Base-by-base conservation (phyloP, 1,284 basidiomycete genomes). In the Omphalotus olearius region DNA sequence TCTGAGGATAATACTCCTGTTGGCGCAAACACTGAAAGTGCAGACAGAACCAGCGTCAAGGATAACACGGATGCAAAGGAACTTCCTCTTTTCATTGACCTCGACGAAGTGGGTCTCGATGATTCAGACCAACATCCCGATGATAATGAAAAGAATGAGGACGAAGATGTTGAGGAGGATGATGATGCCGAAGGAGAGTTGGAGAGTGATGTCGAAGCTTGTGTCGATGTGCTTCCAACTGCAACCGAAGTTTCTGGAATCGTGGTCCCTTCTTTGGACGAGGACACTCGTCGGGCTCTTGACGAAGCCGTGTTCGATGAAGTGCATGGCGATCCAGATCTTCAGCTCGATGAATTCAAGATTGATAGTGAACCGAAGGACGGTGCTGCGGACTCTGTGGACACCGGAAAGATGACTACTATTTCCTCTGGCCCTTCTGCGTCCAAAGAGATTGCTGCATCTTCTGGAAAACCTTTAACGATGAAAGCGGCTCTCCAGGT, bases 271-370 rank as follows among this genome's bases (percentile, higher is more conserved):
- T 14, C 6, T 11, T 9, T n/a, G 6, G 41, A 43, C 6, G 48
- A 43, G 16, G 40, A 33, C 7, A 14, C 9, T 7, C 40, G 1
- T 2, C n/a, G 13, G 41, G 17, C 5, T 28, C 16, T 23, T n/a
- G 40, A 50, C 37, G 48, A 50, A 26, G 28, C 23, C 2, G 48
- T 25, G 0, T 50, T 50, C 17, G 33, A 43, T 37, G 48, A 50
- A 35, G 41, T 44, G 16, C 41, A 42, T 42, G 18, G 20, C 20
- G 41, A 18, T 23, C 16, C 16, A 42, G 41, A 23, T 23, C 23
- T n/a, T n/a, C n/a, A n/a, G n/a, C n/a, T 23, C 16, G 17, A 26
- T 4, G 16, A 14, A 4, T 10, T 33, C 18, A 13, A 18, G 16
- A 38, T 4, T 6, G 41, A 14, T 23, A 14, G 14, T 13, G 13